Evolutionary conservation across 2,329 filamentous ascomycete species (phyloP).

Genomic region (Aspergillus uvarum): DNA sequence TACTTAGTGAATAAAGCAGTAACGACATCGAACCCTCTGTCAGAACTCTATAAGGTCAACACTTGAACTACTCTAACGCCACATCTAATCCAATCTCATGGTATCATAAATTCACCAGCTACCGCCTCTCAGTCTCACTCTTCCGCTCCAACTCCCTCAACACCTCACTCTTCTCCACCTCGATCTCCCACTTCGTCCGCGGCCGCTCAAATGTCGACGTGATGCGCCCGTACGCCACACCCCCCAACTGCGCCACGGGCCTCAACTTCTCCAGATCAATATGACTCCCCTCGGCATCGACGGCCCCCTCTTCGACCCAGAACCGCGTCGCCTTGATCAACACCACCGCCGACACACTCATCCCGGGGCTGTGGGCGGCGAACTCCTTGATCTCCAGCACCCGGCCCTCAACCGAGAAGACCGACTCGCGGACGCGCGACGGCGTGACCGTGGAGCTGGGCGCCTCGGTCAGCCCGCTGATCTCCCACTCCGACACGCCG

Average conservation of each 20-base stretch:
- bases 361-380: conserved; percentile 67
- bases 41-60: too few species aligned
- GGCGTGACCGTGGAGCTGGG: conserved; percentile 62
- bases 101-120: background rate
- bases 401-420: conserved; percentile 78
- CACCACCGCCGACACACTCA: conserved; percentile 69
- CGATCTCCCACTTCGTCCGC: conserved; percentile 37
- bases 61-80: too few species aligned
- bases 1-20: too few species aligned
- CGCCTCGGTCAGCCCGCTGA: conserved; percentile 72
- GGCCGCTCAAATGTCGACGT: conserved; percentile 66
- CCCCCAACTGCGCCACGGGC: conserved; percentile 76
- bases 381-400: conserved; percentile 72
- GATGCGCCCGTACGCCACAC: conserved; percentile 74
- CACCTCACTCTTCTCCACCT: conserved; percentile 20
- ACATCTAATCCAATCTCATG: too few species aligned
- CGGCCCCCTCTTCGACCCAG: conserved; percentile 80
- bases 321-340: conserved; percentile 80
- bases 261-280: conserved; percentile 74
- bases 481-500: conserved; percentile 73
- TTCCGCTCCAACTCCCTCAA: conserved; percentile 15
- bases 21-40: too few species aligned
- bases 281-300: conserved; percentile 70
- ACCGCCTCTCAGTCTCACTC: too few species aligned
- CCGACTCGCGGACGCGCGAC: conserved; percentile 73